A percentile compares a stretch with the other conserved stretches of the same genome.
Conservation (phyloP, 192 early-diverging fungal genomes). For the Funneliformis geosporum region DNA sequence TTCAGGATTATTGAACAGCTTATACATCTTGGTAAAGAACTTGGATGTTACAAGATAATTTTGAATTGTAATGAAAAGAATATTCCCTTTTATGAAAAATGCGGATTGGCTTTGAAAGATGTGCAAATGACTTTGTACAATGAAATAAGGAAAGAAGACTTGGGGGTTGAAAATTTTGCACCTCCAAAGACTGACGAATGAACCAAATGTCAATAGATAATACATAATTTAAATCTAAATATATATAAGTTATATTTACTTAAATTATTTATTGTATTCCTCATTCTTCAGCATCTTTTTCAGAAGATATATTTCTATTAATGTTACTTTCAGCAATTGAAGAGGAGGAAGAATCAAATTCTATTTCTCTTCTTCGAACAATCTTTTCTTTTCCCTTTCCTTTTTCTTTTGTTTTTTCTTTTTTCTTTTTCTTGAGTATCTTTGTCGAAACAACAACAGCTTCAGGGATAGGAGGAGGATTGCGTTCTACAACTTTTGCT, state of each 20-base stretch:
- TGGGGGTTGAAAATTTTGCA: conserved; percentile 31
- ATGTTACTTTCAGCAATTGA: neutral
- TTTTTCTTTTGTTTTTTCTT: conserved; percentile 31
- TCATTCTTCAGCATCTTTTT: neutral
- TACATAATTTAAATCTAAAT: neutral
- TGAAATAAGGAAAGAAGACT: conserved; percentile 19
- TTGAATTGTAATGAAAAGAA: conserved; percentile 74
- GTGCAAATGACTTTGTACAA: conserved; percentile 68
- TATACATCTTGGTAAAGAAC: conserved; percentile 65
- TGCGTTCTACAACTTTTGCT: conserved; percentile 10
- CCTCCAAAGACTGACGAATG: neutral
- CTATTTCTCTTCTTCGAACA: conserved; percentile 14
- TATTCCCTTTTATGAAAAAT: conserved; percentile 91
- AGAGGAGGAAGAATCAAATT: conserved; percentile 4
- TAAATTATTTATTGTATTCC: neutral
- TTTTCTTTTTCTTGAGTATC: conserved; percentile 14
- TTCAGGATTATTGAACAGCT: conserved; percentile 83
- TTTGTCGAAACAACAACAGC: neutral
- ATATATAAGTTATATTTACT: neutral
- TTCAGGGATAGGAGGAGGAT: neutral
- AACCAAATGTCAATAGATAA: conserved; percentile 3
- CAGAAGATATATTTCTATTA: neutral
- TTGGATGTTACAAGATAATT: conserved; percentile 92
- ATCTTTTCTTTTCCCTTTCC: conserved; percentile 10
- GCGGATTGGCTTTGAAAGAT: conserved; percentile 77